Conservation (phyloP, 1,284 basidiomycete genomes). For the Kwoniella shivajii region DNA sequence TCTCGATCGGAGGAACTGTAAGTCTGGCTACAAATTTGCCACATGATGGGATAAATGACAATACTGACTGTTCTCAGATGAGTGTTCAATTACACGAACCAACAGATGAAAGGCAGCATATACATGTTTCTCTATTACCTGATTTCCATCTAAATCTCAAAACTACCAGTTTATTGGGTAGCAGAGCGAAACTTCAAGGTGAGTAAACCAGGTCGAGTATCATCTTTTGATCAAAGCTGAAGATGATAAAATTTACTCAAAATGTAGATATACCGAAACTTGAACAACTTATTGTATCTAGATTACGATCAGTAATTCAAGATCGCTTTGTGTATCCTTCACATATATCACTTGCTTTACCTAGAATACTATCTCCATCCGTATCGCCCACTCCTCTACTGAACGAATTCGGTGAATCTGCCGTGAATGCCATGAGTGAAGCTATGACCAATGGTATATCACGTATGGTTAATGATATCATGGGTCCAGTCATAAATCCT, state of each 20-base stretch:
- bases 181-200: constrained; percentile 60
- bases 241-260: background rate
- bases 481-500: constrained; percentile 2
- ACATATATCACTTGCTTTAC: constrained; percentile 55
- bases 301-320: constrained; percentile 57
- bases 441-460: constrained; percentile 26
- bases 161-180: constrained; percentile 59
- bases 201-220: background rate
- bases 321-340: constrained; percentile 59
- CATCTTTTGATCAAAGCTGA: background rate
- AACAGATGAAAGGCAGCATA: constrained; percentile 45
- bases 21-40: background rate
- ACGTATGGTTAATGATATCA: constrained; percentile 31
- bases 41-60: background rate
- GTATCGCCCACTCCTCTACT: constrained; percentile 31
- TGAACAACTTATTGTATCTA: constrained; percentile 60
- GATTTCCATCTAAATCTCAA: constrained; percentile 61
- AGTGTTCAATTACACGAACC: constrained; percentile 49
- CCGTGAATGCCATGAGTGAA: constrained; percentile 33
- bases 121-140: constrained; percentile 60
- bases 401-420: constrained; percentile 33
- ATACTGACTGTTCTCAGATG: constrained; percentile 26
- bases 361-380: constrained; percentile 47
- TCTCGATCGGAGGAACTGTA: constrained; percentile 60
- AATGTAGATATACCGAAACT: constrained; percentile 61